A percentile compares a stretch with the other conserved stretches of the same genome.
Conservation (phyloP, 2,329 filamentous ascomycete species). For the Albophoma yamanashiensis region DNA sequence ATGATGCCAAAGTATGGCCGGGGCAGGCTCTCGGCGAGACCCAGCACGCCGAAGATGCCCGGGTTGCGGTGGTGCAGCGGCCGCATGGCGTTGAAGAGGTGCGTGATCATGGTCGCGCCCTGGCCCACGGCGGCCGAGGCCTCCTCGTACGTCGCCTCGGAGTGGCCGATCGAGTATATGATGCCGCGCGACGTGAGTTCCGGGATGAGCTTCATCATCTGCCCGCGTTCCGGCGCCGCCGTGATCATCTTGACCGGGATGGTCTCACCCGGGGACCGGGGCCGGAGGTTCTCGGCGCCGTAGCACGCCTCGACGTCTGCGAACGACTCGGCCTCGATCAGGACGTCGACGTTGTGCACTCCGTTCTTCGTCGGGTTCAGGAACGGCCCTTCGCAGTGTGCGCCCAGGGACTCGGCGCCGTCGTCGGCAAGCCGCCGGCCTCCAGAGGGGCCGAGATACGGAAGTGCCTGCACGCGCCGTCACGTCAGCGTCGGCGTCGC, state of each 20-base stretch:
- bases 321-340: constrained; percentile 53
- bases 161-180: constrained; percentile 73
- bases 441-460: constrained; percentile 66
- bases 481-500: neutral
- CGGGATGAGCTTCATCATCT: constrained; percentile 59
- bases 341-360: constrained; percentile 66
- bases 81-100: constrained; percentile 90
- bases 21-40: constrained; percentile 45
- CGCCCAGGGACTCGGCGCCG: constrained; percentile 79
- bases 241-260: constrained; percentile 68
- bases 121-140: constrained; percentile 59
- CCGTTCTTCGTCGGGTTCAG: constrained; percentile 75
- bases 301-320: constrained; percentile 61
- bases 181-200: constrained; percentile 56
- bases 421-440: constrained; percentile 45
- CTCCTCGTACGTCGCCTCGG: constrained; percentile 77
- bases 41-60: constrained; percentile 78
- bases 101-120: constrained; percentile 82
- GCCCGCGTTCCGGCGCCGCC: constrained; percentile 69
- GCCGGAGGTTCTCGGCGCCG: constrained; percentile 54
- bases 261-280: constrained; percentile 20
- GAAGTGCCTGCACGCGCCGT: constrained; percentile 44
- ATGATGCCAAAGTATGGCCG: constrained; percentile 84
- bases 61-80: constrained; percentile 86
- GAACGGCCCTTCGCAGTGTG: constrained; percentile 87